Evolutionary conservation across 2,329 filamentous ascomycete genomes (phyloP).

Genomic region (Alternaria metachromatica): DNA sequence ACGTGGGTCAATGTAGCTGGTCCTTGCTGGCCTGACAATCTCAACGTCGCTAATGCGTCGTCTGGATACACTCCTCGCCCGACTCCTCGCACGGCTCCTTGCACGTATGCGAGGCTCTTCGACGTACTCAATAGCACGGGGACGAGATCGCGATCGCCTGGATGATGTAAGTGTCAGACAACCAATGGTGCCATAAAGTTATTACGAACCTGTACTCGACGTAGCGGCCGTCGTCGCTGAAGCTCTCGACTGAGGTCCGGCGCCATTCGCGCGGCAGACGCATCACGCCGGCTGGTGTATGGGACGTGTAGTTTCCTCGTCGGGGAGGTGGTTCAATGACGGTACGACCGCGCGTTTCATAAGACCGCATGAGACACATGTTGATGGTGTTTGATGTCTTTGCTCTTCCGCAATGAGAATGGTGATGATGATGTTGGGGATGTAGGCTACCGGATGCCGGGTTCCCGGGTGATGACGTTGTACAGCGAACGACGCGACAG

Average conservation of each 20-base stretch:
- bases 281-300: constrained; percentile 42
- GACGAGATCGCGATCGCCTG: constrained; percentile 25
- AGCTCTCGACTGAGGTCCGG: constrained; percentile 18
- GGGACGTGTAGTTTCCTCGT: constrained; percentile 40
- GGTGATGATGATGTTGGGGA: background rate
- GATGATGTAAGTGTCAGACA: background rate
- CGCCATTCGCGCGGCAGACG: constrained; percentile 43
- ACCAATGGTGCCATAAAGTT: background rate
- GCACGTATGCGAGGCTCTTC: constrained; percentile 35
- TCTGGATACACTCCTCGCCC: constrained; percentile 34
- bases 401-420: background rate
- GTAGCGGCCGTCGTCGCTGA: constrained; percentile 25
- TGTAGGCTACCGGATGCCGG: background rate
- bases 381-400: background rate
- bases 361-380: constrained; percentile 46
- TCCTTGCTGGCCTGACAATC: constrained; percentile 27
- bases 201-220: constrained; percentile 29
- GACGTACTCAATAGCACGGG: constrained; percentile 35
- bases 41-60: constrained; percentile 36
- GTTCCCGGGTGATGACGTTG: constrained; percentile 5
- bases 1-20: constrained; percentile 31
- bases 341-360: constrained; percentile 32
- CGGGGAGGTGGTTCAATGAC: constrained; percentile 43
- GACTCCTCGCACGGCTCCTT: constrained; percentile 16
- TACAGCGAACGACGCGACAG: background rate